These are phyloP conservation scores for Blechomonas ayalai DNA, from an alignment of 208 protist species.

Conservation along the genomic window DNA sequence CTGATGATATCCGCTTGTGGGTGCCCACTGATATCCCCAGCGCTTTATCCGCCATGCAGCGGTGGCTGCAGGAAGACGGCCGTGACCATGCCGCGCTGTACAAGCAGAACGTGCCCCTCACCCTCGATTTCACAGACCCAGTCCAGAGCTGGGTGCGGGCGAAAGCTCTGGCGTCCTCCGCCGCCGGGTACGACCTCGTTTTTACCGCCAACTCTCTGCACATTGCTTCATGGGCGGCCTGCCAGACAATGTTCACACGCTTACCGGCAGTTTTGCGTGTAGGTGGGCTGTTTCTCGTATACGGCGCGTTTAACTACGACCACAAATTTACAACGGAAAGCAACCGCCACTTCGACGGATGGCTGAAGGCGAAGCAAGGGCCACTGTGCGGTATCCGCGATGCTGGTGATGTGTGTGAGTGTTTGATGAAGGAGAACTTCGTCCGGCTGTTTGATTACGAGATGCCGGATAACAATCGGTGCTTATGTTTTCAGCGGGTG, in stretches of 20 bases:
- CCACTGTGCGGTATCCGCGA: slow-evolving; percentile 5
- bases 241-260: neutral
- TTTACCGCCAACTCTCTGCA: slow-evolving; percentile 16
- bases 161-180: neutral
- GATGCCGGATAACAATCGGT: slow-evolving; percentile 15
- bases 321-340: slow-evolving; percentile 10
- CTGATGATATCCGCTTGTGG: slow-evolving; percentile 6
- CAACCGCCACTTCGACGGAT: slow-evolving; percentile 6
- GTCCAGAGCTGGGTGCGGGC: slow-evolving; percentile 1
- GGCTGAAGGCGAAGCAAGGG: slow-evolving; percentile 4
- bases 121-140: slow-evolving; percentile 7
- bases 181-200: slow-evolving; percentile 8
- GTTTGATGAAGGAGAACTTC: slow-evolving; percentile 3
- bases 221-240: slow-evolving; percentile 5
- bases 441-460: slow-evolving; percentile 7
- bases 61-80: slow-evolving; percentile 7
- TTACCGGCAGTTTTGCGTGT: slow-evolving; percentile 5
- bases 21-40: slow-evolving; percentile 6
- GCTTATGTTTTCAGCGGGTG: slow-evolving; percentile 10
- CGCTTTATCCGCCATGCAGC: slow-evolving; percentile 5
- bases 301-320: slow-evolving; percentile 18
- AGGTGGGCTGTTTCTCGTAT: slow-evolving; percentile 11
- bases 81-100: neutral
- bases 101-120: slow-evolving; percentile 1
- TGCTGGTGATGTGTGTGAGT: slow-evolving; percentile 4